Base-by-base conservation (phyloP, 495 filamentous ascomycete genomes). In the Penicillium pulvis region DNA sequence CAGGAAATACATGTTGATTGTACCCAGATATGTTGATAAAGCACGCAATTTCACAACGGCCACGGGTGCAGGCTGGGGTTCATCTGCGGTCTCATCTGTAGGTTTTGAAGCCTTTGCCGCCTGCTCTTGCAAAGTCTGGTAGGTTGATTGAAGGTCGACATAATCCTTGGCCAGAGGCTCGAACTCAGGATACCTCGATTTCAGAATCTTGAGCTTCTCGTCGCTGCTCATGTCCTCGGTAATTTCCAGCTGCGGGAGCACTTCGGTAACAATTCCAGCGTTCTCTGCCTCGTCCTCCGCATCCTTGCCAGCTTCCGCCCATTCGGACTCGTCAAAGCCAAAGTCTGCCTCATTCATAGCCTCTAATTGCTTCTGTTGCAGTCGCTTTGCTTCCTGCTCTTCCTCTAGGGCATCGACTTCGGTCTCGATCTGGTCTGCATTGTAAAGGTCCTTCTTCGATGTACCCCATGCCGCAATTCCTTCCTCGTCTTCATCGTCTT, bases 341-440 rank as follows among this genome's bases (percentile, higher is more conserved):
- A 96, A 98, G 69, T 98, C 95, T 42, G 86, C 90, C 66, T 94
- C 92, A 16, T 85, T 80, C 87, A 97, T 90, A 57, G 86, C 85
- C 63, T 90, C 78, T 47, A 97, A 70, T 62, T 91, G 92, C 81
- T 95, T 97, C 68, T 90, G 84, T 73, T 98, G 94, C 28, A 98
- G 70, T 46, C 92, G 78, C 64, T 85, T 84, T 24, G 93, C 94
- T 66, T 98, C 94, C 7, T 83, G 82, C 71, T 98, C 95, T 78
- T 98, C 94, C 62, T 92, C 92, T 55, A 94, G 70, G 1, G 93
- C 93, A 79, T 96, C 93, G 52, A 86, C 86, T 71, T 97, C 93
- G 6, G 91, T 97, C 71, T 95, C 90, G 54, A 94, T 95, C 20
- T 83, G 80, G 65, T 96, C 91, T 35, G 90, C 90, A 77, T 96